Evolutionary conservation across 1,284 basidiomycete species (phyloP).

Genomic region (Chalciporus piperatoides): DNA sequence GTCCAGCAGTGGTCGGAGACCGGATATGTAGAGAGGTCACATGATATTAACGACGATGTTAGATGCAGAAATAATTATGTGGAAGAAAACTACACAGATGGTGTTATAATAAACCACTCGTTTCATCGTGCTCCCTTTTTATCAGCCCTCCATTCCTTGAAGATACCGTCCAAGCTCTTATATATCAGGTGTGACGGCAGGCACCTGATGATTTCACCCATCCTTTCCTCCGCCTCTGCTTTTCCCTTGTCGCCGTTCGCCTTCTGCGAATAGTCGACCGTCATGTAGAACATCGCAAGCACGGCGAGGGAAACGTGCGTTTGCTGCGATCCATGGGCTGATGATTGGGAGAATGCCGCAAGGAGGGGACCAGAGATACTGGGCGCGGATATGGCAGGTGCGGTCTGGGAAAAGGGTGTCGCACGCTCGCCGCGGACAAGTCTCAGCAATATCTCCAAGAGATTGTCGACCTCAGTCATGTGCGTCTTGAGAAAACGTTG

Average conservation of each 20-base stretch:
- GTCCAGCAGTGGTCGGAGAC: conserved; percentile 19
- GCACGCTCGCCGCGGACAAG: conserved; percentile 86
- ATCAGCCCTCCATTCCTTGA: conserved; percentile 84
- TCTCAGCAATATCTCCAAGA: conserved; percentile 86
- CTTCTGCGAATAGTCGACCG: conserved; percentile 75
- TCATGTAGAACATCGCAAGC: conserved; percentile 83
- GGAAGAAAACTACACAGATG: conserved; percentile 6
- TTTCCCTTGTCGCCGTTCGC: conserved; percentile 65
- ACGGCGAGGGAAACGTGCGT: conserved; percentile 92
- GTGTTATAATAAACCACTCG: conserved; percentile 11
- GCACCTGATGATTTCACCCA: conserved; percentile 85
- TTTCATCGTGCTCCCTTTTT: conserved; percentile 59
- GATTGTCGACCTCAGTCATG: conserved; percentile 79
- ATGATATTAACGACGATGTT: conserved; percentile 11
- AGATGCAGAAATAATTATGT: conserved; percentile 11
- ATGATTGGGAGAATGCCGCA: conserved; percentile 66
- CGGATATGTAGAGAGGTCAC: conserved; percentile 16
- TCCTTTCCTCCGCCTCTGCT: conserved; percentile 69
- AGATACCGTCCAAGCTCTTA: conserved; percentile 88
- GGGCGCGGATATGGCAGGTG: conserved; percentile 55
- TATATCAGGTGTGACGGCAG: conserved; percentile 82
- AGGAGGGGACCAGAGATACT: conserved; percentile 61
- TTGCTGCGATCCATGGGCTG: conserved; percentile 81
- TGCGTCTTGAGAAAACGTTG: conserved; percentile 86
- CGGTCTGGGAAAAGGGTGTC: conserved; percentile 59